These are phyloP conservation scores for Candida xyloterini DNA, from an alignment of 805 yeast species.

Conservation along the genomic window DNA sequence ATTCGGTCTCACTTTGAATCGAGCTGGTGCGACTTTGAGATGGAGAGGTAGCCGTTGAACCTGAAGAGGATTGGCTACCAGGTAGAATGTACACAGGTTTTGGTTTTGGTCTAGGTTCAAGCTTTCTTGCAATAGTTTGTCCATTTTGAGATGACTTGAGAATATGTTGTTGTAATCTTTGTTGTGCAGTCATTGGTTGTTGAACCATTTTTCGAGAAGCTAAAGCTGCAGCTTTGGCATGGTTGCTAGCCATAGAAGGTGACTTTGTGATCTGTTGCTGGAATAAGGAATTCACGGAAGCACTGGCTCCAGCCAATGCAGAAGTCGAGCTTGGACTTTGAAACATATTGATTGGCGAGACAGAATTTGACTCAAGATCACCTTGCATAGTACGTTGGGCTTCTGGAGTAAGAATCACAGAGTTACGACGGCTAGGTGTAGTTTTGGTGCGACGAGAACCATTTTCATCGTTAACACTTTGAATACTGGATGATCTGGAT, in stretches of 20 bases:
- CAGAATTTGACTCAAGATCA: constrained; percentile 1
- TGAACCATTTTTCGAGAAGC: constrained; percentile 17
- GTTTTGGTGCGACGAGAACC: constrained; percentile 9
- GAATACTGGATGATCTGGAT: constrained; percentile 19
- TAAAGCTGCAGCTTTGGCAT: constrained; percentile 25
- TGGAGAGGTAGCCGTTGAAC: constrained; percentile 7
- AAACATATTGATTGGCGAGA: constrained; percentile 12
- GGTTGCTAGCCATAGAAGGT: constrained; percentile 4
- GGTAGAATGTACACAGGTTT: constrained; percentile 18
- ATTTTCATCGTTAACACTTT: constrained; percentile 3
- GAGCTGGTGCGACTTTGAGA: constrained; percentile 23
- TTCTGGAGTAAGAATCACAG: constrained; percentile 18
- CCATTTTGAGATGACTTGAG: constrained; percentile 32
- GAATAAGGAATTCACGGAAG: constrained; percentile 19
- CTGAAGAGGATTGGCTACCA: constrained; percentile 6
- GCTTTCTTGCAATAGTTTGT: constrained; percentile 26
- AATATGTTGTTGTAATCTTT: constrained; percentile 36
- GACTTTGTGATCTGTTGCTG: constrained; percentile 1
- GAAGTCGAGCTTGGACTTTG: constrained; percentile 15
- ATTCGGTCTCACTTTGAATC: constrained; percentile 20
- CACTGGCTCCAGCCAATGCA: constrained; percentile 27
- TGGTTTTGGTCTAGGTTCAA: constrained; percentile 25
- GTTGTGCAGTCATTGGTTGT: constrained; percentile 32
- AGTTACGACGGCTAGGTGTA: constrained; percentile 13
- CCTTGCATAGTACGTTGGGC: constrained; percentile 7